A percentile compares a stretch with the other conserved stretches of the same genome.
Conservation (phyloP, 179 eudicot genomes). For the Camellia oleifera region DNA sequence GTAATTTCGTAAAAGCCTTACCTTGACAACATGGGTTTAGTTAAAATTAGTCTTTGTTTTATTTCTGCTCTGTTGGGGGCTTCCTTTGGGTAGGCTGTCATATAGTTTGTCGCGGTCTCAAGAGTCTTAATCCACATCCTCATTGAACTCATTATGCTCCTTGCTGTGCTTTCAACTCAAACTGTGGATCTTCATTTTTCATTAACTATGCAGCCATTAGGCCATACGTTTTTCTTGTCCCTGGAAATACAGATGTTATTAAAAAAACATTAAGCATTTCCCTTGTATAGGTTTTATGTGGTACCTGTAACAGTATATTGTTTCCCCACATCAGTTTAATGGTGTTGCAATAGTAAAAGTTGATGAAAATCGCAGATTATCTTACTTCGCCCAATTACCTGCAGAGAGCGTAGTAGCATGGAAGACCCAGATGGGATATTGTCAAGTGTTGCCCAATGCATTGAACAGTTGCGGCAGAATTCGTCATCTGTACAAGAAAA, state of each 20-base stretch:
- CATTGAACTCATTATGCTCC: not conserved
- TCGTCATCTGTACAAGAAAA: constrained; percentile 80
- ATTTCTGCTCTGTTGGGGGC: not conserved
- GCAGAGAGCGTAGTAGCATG: constrained; percentile 95
- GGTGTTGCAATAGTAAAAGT: not conserved
- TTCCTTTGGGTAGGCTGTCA: not conserved
- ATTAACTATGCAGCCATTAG: not conserved
- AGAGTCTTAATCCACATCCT: not conserved
- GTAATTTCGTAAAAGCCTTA: no score
- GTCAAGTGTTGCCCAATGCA: constrained; percentile 97
- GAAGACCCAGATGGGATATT: constrained; percentile 98
- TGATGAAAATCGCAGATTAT: not conserved
- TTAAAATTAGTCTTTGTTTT: not conserved
- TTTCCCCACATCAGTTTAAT: constrained; percentile 41
- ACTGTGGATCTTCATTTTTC: not conserved
- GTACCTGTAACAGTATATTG: constrained; percentile 30
- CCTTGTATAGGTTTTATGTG: not conserved
- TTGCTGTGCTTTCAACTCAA: not conserved
- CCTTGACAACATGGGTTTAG: constrained; percentile 2
- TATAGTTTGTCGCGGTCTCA: not conserved
- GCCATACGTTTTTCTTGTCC: not conserved
- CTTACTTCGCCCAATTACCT: constrained; percentile 24
- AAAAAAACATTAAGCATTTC: not conserved
- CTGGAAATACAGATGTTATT: not conserved
- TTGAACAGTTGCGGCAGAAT: constrained; percentile 92